A percentile compares a stretch with the other conserved stretches of the same genome.
Evolutionary conservation across 2,329 filamentous ascomycete genomes (phyloP).

Genomic region (Aspergillus japonicus): DNA sequence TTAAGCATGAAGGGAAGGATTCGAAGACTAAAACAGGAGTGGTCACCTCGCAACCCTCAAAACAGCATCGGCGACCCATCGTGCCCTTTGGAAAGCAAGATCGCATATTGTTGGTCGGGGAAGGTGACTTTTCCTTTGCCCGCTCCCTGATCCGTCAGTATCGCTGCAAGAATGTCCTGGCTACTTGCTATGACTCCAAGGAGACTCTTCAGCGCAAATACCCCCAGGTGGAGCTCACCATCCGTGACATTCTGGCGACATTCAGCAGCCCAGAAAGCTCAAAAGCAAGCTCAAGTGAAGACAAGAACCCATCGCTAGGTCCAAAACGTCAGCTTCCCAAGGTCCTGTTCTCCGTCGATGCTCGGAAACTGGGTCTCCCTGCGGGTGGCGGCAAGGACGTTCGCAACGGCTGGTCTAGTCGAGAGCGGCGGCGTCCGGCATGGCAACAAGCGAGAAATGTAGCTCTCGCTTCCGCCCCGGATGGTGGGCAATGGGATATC

Average conservation of each 20-base stretch:
- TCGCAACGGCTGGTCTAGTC: conserved; percentile 39
- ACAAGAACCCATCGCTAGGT: neutral
- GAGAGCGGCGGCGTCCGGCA: conserved; percentile 31
- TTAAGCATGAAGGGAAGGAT: conserved; percentile 10
- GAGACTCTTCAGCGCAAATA: conserved; percentile 66
- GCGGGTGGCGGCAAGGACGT: conserved; percentile 44
- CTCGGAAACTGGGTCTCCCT: conserved; percentile 40
- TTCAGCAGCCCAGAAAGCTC: conserved; percentile 1
- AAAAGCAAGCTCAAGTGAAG: neutral
- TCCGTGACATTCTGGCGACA: conserved; percentile 43
- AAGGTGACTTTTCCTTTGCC: conserved; percentile 52
- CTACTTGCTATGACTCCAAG: conserved; percentile 48
- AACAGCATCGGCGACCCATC: conserved; percentile 31
- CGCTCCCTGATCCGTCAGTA: conserved; percentile 44
- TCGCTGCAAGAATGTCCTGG: conserved; percentile 40
- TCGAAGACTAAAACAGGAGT: neutral
- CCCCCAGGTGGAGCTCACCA: conserved; percentile 64
- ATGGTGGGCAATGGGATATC: conserved; percentile 61
- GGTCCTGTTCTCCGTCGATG: conserved; percentile 46
- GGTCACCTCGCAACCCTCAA: conserved; percentile 10
- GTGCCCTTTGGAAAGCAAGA: conserved; percentile 44
- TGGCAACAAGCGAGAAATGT: conserved; percentile 20
- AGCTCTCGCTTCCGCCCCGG: neutral
- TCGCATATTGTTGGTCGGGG: conserved; percentile 45
- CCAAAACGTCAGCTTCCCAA: conserved; percentile 20